These are phyloP conservation scores for Phaeodactylum tricornutum DNA, from an alignment of 108 stramenopile genomes.

Conservation along the genomic window DNA sequence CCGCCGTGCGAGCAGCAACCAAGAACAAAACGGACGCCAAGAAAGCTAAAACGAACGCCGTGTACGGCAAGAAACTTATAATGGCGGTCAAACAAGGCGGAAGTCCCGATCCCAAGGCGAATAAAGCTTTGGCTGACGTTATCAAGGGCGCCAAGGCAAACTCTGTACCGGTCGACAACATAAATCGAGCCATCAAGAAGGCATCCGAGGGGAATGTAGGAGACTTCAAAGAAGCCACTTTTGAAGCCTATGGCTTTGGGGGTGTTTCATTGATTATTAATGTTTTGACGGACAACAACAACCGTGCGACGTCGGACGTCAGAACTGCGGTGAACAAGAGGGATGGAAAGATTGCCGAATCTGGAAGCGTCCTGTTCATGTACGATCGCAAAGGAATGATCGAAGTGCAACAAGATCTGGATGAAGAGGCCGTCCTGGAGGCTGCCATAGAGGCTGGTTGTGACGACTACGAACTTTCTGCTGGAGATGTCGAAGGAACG, in stretches of 20 bases:
- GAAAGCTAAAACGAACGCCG: conserved; percentile 78
- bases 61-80: conserved; percentile 83
- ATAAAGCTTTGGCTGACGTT: conserved; percentile 55
- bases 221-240: conserved; percentile 71
- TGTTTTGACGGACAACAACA: conserved; percentile 76
- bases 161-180: conserved; percentile 37
- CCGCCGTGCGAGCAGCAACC: conserved; percentile 78
- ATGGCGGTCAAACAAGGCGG: conserved; percentile 77
- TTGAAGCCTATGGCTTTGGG: conserved; percentile 71
- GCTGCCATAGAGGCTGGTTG: conserved; percentile 77
- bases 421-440: conserved; percentile 63
- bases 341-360: conserved; percentile 77
- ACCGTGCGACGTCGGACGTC: conserved; percentile 77
- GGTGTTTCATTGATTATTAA: conserved; percentile 63
- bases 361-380: conserved; percentile 79
- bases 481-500: conserved; percentile 24
- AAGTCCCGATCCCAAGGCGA: conserved; percentile 62
- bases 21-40: conserved; percentile 80
- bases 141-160: conserved; percentile 79
- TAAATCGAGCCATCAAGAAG: conserved; percentile 80
- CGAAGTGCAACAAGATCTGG: conserved; percentile 38
- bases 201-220: conserved; percentile 68
- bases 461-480: conserved; percentile 46
- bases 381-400: conserved; percentile 77
- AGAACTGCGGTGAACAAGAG: conserved; percentile 57